Percentiles rank a stretch among this genome's conserved stretches.
These are phyloP conservation scores for Mortierella sp. DNA, from an alignment of 371 early-diverging fungal species.

Conservation along the genomic window DNA sequence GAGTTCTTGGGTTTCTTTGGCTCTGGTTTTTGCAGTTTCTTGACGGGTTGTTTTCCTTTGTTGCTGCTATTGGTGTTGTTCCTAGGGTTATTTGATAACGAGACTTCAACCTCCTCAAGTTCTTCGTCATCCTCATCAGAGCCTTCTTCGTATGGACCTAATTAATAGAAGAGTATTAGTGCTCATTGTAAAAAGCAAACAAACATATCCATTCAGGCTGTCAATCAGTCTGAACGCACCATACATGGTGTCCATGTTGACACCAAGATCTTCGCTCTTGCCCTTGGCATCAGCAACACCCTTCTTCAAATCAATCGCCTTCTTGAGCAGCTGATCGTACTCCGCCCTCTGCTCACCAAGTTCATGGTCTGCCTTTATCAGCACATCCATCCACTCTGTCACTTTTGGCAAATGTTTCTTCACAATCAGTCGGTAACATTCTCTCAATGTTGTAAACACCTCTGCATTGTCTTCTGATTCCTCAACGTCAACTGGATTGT, in stretches of 20 bases:
- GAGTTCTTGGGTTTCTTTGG: constrained; percentile 20
- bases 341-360: constrained; percentile 28
- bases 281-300: constrained; percentile 59
- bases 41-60: constrained; percentile 41
- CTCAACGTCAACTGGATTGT: constrained; percentile 63
- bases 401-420: constrained; percentile 63
- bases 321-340: constrained; percentile 58
- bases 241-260: constrained; percentile 61
- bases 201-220: not conserved
- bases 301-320: constrained; percentile 60
- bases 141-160: constrained; percentile 54
- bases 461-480: constrained; percentile 73
- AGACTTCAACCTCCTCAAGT: constrained; percentile 71
- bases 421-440: constrained; percentile 66
- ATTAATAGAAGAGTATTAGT: not conserved
- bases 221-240: constrained; percentile 25
- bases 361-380: constrained; percentile 64
- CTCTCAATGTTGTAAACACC: constrained; percentile 74
- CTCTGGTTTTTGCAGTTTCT: not conserved
- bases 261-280: constrained; percentile 69
- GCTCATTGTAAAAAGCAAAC: not conserved
- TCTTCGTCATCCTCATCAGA: constrained; percentile 71
- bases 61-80: constrained; percentile 18
- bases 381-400: constrained; percentile 65
- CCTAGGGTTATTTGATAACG: not conserved